Percentiles rank a stretch among this genome's conserved stretches.
Evolutionary conservation across 2,329 filamentous ascomycete genomes (phyloP).

Genomic region (Metarhizium robertsii): DNA sequence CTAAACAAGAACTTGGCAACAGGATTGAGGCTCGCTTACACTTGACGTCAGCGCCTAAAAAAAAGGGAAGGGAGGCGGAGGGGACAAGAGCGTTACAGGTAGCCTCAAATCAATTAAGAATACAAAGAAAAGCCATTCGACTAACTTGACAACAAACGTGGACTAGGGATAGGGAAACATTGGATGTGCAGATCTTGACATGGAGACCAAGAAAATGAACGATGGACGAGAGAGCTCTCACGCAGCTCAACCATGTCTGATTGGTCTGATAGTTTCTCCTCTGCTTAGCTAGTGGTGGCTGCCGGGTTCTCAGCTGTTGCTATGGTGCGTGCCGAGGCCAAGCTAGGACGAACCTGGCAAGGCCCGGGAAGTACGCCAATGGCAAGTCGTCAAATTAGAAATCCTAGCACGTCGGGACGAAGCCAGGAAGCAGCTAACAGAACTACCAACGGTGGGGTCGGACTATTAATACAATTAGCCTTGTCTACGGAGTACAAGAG

Average conservation of each 20-base stretch:
- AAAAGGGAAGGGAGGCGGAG: not conserved
- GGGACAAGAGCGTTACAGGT: not conserved
- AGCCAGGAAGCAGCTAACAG: no score
- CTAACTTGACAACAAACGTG: not conserved
- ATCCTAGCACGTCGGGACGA: not conserved
- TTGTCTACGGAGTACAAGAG: no score
- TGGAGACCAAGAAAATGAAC: not conserved
- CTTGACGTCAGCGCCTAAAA: not conserved
- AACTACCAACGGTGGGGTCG: no score
- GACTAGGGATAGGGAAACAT: not conserved
- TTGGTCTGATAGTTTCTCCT: no score
- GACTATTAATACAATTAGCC: no score
- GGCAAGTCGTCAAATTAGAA: not conserved
- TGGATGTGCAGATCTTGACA: not conserved
- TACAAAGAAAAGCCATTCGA: not conserved
- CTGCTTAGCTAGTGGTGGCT: not conserved
- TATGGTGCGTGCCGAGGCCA: not conserved
- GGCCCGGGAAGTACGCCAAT: not conserved
- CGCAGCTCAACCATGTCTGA: no score
- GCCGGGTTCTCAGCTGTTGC: not conserved
- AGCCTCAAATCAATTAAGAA: not conserved
- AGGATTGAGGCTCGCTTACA: not conserved
- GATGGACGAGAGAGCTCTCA: no score
- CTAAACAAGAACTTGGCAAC: not conserved
- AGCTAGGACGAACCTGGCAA: not conserved